Base-by-base conservation (phyloP, 768 basidiomycete species). In the Rhodotorula sphaerocarpa region DNA sequence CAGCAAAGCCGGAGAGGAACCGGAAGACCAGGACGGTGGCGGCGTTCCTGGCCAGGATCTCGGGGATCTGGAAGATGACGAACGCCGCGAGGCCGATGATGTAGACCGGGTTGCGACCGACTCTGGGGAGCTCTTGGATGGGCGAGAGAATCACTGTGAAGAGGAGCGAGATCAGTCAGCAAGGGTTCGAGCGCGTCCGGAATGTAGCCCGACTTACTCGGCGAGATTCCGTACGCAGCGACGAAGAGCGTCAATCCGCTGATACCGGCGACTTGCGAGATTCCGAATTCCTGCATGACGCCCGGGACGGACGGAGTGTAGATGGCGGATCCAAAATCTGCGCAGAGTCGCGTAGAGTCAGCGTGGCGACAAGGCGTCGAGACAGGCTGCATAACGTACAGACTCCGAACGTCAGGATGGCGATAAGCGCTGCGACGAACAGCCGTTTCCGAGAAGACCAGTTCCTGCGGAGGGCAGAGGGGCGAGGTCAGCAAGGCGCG, bases 241-340 rank as follows among this genome's bases (percentile, higher is more conserved):
- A 78, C 75, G 65, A 75, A 77, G 20, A 77, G 70, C 0, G 75
- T 73, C 4, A 78, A 54, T 28, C 74, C 75, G 18, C 75, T 63
- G 0, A 70, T 75, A 5, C 71, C 74, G 14, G 54, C 42, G 0
- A 57, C 57, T 10, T 67, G 63, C 0, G 44, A 34, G 18, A 67
- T 60, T 43, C 51, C 56, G 34, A 73, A 72, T 28, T 52, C 47
- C 23, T 52, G 41, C 61, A 70, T 67, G 21, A 73, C 9, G 41
- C 60, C 68, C 0, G 69, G 62, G 42, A 61, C 53, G 1, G 59
- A 55, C 0, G 57, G 39, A 9, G 56, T 61, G 53, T 61, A 62
- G 50, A 59, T 47, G 2, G 65, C 60, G 0, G 36, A 39, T 2
- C 41, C 67, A n/a, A 61, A 34, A 20, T 41, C 36, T 39, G 36